Conservation (phyloP, 768 basidiomycete species). For the Royoungia palumana region DNA sequence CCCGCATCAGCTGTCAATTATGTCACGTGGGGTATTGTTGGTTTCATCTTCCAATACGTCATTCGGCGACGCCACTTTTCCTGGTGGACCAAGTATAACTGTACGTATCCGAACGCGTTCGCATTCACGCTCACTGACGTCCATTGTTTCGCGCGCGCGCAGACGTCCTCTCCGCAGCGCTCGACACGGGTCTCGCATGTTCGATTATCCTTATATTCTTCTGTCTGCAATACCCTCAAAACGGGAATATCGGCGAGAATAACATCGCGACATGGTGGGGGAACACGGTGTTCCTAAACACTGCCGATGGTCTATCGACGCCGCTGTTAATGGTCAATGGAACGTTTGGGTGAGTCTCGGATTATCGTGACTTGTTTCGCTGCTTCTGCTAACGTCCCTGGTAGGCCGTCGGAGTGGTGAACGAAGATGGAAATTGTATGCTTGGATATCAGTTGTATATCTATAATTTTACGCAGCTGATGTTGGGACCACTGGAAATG, state of each 20-base stretch:
- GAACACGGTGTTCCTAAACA: constrained; percentile 41
- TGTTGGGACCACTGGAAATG: no score
- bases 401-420: constrained; percentile 19
- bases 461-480: no score
- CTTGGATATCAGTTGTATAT: no score
- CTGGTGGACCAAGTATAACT: constrained; percentile 62
- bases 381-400: background rate
- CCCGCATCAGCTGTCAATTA: constrained; percentile 66
- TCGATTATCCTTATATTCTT: constrained; percentile 58
- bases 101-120: constrained; percentile 17
- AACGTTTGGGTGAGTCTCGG: constrained; percentile 29
- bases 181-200: constrained; percentile 68
- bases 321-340: constrained; percentile 11
- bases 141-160: background rate
- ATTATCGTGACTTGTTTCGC: background rate
- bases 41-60: constrained; percentile 63
- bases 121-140: background rate
- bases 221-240: constrained; percentile 57
- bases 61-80: constrained; percentile 61
- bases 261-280: constrained; percentile 70
- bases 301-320: constrained; percentile 15
- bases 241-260: constrained; percentile 56
- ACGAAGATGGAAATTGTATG: no score
- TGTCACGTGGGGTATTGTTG: constrained; percentile 63
- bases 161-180: constrained; percentile 67